Evolutionary conservation across 2,329 filamentous ascomycete genomes (phyloP).

Genomic region (Hymenoscyphus linearis): DNA sequence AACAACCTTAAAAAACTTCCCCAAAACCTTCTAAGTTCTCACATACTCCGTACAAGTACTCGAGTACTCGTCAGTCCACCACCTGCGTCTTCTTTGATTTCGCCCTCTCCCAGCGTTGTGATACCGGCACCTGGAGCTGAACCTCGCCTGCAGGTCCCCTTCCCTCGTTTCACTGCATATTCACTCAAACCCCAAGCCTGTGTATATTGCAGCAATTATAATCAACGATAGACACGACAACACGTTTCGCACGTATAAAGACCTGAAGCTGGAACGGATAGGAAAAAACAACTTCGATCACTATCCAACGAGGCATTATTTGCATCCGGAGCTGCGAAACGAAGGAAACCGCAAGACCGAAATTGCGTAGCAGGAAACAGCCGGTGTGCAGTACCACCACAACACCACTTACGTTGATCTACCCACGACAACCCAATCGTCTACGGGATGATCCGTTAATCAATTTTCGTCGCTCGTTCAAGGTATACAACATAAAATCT

Average conservation of each 20-base stretch:
- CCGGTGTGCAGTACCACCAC: not conserved
- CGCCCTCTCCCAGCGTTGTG: constrained; percentile 15
- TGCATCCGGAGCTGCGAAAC: not conserved
- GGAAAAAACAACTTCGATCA: constrained; percentile 4
- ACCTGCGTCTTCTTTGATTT: constrained; percentile 8
- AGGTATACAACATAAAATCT: not conserved
- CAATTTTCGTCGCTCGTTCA: constrained; percentile 6
- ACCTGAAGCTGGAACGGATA: constrained; percentile 7
- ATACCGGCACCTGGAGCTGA: constrained; percentile 4
- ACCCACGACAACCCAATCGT: not conserved
- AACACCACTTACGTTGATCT: not conserved
- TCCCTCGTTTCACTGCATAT: constrained; percentile 12
- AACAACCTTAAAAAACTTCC: not conserved
- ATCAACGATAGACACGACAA: constrained; percentile 5
- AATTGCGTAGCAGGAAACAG: not conserved
- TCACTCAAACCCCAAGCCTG: not conserved
- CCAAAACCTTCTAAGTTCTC: not conserved
- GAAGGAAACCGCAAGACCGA: constrained; percentile 1
- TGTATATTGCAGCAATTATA: constrained; percentile 13
- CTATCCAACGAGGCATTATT: not conserved
- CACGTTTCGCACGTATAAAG: not conserved
- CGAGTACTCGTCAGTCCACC: not conserved
- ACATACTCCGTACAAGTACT: not conserved
- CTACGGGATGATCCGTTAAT: not conserved
- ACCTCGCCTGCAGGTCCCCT: constrained; percentile 14